A percentile compares a stretch with the other conserved stretches of the same genome.
Conservation (phyloP, 2,329 filamentous ascomycete genomes). For the Nemania abortiva region DNA sequence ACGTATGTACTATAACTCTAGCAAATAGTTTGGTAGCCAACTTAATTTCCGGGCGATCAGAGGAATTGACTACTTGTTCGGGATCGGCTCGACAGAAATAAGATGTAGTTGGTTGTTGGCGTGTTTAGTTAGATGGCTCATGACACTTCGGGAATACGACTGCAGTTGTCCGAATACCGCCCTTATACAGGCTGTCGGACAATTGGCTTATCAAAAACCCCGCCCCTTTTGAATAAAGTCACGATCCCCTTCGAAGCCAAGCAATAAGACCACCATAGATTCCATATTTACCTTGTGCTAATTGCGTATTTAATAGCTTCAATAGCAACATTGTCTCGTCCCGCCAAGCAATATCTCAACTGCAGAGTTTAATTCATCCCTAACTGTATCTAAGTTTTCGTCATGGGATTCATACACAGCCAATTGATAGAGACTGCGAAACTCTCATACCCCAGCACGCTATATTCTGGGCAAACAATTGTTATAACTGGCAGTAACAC, state of each 20-base stretch:
- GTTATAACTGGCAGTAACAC: constrained; percentile 54
- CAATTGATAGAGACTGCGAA: background rate
- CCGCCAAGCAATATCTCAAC: constrained; percentile 5
- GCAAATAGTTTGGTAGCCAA: no score
- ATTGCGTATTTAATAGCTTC: constrained; percentile 1
- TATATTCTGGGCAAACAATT: constrained; percentile 44
- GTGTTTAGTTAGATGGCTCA: background rate
- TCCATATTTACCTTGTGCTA: constrained; percentile 9
- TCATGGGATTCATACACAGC: background rate
- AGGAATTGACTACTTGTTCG: background rate
- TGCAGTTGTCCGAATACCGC: constrained; percentile 7
- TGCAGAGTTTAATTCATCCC: background rate
- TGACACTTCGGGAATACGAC: constrained; percentile 9
- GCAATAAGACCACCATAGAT: constrained; percentile 4
- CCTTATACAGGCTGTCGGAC: background rate
- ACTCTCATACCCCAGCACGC: background rate
- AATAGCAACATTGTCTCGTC: constrained; percentile 1
- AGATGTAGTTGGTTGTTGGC: constrained; percentile 1
- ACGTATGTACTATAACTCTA: no score
- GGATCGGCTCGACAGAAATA: background rate
- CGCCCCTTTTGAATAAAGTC: constrained; percentile 4
- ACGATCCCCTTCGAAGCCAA: constrained; percentile 10
- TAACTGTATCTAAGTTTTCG: constrained; percentile 6
- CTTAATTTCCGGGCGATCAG: no score
- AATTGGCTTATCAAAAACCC: background rate